A percentile compares a stretch with the other conserved stretches of the same genome.
Evolutionary conservation across 2,329 filamentous ascomycete species (phyloP).

Genomic region (Fusarium compactum): DNA sequence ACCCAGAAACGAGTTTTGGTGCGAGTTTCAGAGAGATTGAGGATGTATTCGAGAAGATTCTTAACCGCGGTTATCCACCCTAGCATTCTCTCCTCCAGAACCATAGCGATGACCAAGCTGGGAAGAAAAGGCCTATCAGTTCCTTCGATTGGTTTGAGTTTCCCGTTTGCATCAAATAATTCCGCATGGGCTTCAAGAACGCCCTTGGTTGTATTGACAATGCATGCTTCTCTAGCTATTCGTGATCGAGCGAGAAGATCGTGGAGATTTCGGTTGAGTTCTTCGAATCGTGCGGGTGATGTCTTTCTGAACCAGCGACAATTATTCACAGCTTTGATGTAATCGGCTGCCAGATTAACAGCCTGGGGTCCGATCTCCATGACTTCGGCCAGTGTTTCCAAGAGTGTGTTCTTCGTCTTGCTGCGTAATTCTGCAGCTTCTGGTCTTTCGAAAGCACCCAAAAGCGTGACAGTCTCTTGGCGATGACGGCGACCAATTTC

Average conservation of each 20-base stretch:
- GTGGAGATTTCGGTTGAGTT: conserved; percentile 32
- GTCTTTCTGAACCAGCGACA: conserved; percentile 49
- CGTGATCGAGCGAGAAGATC: conserved; percentile 47
- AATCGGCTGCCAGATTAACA: conserved; percentile 40
- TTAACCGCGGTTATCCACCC: conserved; percentile 47
- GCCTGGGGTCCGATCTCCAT: conserved; percentile 43
- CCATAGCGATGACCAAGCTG: conserved; percentile 60
- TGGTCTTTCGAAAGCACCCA: conserved; percentile 54
- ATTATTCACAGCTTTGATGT: conserved; percentile 47
- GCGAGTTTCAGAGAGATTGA: conserved; percentile 52
- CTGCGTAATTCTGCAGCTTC: conserved; percentile 51
- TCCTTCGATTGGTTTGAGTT: conserved; percentile 48
- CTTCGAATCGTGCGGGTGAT: conserved; percentile 39
- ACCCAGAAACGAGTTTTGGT: conserved; percentile 56
- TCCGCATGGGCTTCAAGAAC: conserved; percentile 56
- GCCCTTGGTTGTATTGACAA: conserved; percentile 54
- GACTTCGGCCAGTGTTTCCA: conserved; percentile 46
- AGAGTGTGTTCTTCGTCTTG: conserved; percentile 51
- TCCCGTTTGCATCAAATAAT: conserved; percentile 57
- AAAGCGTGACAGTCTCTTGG: conserved; percentile 50
- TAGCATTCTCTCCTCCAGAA: conserved; percentile 59
- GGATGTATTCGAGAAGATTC: conserved; percentile 53
- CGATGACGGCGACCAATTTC: conserved; percentile 46
- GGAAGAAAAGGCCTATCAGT: conserved; percentile 48
- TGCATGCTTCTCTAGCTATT: conserved; percentile 43